Evolutionary conservation across 2,329 filamentous ascomycete species (phyloP).

Genomic region (Xylariaceae sp.): DNA sequence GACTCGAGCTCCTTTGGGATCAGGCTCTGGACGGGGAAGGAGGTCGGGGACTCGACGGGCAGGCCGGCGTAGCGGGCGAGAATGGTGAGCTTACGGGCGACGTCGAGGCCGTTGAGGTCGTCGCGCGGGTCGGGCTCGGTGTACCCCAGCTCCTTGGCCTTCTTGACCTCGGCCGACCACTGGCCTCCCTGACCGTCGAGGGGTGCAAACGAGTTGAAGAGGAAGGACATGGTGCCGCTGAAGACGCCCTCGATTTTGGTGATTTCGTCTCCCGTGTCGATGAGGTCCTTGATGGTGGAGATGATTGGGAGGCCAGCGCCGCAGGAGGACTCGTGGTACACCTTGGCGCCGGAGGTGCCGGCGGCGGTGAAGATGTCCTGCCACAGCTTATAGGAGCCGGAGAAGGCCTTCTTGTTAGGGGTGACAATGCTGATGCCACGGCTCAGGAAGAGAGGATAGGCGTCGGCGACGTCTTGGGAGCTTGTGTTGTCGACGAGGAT

Average conservation of each 20-base stretch:
- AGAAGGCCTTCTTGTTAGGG: conserved; percentile 98
- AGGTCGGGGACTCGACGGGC: conserved; percentile 75
- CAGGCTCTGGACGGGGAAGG: conserved; percentile 90
- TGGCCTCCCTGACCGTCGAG: conserved; percentile 70
- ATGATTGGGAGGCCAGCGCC: conserved; percentile 92
- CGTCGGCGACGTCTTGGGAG: conserved; percentile 77
- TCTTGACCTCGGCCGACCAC: conserved; percentile 88
- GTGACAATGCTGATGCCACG: conserved; percentile 89
- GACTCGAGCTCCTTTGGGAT: conserved; percentile 85
- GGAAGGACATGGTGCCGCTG: conserved; percentile 94
- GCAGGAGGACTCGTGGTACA: conserved; percentile 95
- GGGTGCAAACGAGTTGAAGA: conserved; percentile 96
- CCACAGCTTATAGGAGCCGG: conserved; percentile 77
- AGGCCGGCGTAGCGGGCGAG: conserved; percentile 83
- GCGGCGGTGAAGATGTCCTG: conserved; percentile 79
- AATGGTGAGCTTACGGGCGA: conserved; percentile 95
- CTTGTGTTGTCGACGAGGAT: conserved; percentile 95
- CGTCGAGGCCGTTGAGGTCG: conserved; percentile 82
- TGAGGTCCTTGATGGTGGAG: conserved; percentile 89
- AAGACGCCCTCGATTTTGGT: conserved; percentile 95
- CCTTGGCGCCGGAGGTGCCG: conserved; percentile 67
- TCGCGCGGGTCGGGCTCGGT: conserved; percentile 86
- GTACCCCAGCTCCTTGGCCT: conserved; percentile 90
- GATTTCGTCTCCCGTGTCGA: conserved; percentile 88
- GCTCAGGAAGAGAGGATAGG: conserved; percentile 78